Conservation (phyloP, 768 basidiomycete genomes). For the Phlebiopsis gigantea region DNA sequence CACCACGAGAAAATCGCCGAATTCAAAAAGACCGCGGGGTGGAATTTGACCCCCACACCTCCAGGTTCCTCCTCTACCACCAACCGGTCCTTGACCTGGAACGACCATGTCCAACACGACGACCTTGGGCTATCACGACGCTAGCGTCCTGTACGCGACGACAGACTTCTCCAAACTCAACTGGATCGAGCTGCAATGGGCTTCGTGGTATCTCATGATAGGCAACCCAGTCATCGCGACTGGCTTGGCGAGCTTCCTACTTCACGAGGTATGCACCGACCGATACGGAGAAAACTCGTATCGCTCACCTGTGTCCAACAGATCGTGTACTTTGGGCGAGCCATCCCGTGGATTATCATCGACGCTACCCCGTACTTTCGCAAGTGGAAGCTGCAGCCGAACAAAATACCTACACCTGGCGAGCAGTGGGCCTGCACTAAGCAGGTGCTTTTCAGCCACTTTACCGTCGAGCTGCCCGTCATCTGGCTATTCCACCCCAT, state of each 20-base stretch:
- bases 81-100: too few relatives aligned
- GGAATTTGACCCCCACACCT: too few relatives aligned
- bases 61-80: too few relatives aligned
- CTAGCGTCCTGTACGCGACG: conserved; percentile 46
- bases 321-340: conserved; percentile 96
- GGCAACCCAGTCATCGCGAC: conserved; percentile 92
- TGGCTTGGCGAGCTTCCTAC: conserved; percentile 83
- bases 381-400: conserved; percentile 89
- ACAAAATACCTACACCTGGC: conserved; percentile 68
- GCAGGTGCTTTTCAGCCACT: conserved; percentile 89
- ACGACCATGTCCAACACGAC: conserved; percentile 21
- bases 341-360: conserved; percentile 92
- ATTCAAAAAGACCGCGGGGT: too few relatives aligned
- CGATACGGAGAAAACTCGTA: too few relatives aligned
- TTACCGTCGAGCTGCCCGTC: conserved; percentile 89
- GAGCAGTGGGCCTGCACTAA: conserved; percentile 98
- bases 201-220: conserved; percentile 77
- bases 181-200: conserved; percentile 80
- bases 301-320: conserved; percentile 23
- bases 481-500: conserved; percentile 92
- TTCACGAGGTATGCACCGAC: conserved; percentile 77
- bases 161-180: conserved; percentile 56
- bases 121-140: conserved; percentile 20
- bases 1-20: too few relatives aligned
- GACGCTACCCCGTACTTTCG: conserved; percentile 92